Percentiles rank a stretch among this genome's conserved stretches.
Evolutionary conservation across 23 red algal genomes (phyloP).

Genomic region (Pyropia yezoensis): DNA sequence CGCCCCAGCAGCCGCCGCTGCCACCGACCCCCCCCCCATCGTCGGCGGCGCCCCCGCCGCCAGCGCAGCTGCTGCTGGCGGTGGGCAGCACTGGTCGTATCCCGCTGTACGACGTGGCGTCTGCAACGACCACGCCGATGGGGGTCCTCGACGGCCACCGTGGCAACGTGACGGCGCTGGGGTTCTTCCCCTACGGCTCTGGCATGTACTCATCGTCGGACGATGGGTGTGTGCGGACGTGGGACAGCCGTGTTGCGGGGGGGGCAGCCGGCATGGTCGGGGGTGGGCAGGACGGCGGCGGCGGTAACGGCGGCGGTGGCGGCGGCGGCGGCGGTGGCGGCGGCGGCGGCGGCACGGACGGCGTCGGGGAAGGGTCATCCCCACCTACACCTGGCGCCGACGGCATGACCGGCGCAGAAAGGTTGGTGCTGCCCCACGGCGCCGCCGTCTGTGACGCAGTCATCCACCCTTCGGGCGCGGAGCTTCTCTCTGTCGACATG

Average conservation of each 20-base stretch:
- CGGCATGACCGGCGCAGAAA: no score
- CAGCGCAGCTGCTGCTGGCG: conserved; percentile 16
- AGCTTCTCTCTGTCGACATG: conserved; percentile 1
- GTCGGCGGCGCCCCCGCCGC: conserved; percentile 5
- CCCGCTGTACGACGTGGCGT: conserved; percentile 23
- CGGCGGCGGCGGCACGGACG: no score
- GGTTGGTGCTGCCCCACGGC: conserved; percentile 2
- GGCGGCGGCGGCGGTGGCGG: no score
- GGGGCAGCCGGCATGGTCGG: neutral
- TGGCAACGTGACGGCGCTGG: conserved; percentile 37
- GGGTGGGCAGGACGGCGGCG: no score
- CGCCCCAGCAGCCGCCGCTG: no score
- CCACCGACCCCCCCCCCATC: no score
- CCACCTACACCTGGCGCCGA: no score
- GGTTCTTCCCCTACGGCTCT: conserved; percentile 4
- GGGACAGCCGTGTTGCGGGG: conserved; percentile 10
- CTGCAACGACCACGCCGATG: conserved; percentile 9
- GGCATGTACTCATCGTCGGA: conserved; percentile 28
- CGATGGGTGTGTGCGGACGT: conserved; percentile 18
- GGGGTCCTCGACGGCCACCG: conserved; percentile 25
- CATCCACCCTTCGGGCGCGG: neutral
- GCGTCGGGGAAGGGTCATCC: no score
- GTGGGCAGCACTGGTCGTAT: conserved; percentile 28
- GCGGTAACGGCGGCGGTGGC: no score
- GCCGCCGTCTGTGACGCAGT: conserved; percentile 1